Percentiles rank a stretch among this genome's conserved stretches.
phyloP scores from a whole-genome alignment of 345 rosid genomes.

The Linum trigynum region DNA sequence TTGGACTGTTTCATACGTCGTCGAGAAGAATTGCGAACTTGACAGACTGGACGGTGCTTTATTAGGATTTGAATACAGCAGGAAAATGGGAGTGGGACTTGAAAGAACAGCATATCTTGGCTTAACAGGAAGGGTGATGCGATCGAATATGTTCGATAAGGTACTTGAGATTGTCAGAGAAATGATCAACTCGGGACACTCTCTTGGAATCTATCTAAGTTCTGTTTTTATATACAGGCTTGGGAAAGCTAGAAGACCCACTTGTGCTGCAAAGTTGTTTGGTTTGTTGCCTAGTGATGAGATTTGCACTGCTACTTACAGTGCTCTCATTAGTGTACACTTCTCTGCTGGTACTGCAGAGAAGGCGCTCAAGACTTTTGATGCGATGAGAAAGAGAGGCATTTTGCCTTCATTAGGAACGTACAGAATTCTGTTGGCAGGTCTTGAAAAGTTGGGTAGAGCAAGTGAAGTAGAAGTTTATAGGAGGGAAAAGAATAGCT shows the following conservation, averaged over 20 bases:
- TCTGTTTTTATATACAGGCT: constrained; percentile 55
- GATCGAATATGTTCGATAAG: constrained; percentile 32
- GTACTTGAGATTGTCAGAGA: constrained; percentile 39
- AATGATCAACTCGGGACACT: constrained; percentile 49
- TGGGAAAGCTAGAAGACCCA: constrained; percentile 69
- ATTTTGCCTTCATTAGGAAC: constrained; percentile 58
- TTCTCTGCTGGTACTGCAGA: constrained; percentile 66
- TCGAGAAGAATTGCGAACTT: constrained; percentile 33
- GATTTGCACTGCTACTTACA: constrained; percentile 54
- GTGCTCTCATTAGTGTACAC: constrained; percentile 57
- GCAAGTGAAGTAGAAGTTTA: constrained; percentile 31
- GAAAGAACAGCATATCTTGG: constrained; percentile 52
- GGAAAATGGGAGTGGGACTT: constrained; percentile 35
- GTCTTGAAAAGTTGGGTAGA: constrained; percentile 56
- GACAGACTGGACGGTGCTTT: constrained; percentile 48
- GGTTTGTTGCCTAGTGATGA: constrained; percentile 47
- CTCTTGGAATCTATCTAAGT: constrained; percentile 47
- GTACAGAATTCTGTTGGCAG: constrained; percentile 50
- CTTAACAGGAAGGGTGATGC: constrained; percentile 42
- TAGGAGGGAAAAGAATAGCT: constrained; percentile 54
- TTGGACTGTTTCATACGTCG: constrained; percentile 36
- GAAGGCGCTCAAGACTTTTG: constrained; percentile 52
- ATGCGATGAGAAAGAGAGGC: constrained; percentile 45
- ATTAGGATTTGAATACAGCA: constrained; percentile 52
- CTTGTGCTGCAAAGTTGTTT: constrained; percentile 51